phyloP scores from a whole-genome alignment of 2,329 filamentous ascomycete species.

The Cercospora sp. region DNA sequence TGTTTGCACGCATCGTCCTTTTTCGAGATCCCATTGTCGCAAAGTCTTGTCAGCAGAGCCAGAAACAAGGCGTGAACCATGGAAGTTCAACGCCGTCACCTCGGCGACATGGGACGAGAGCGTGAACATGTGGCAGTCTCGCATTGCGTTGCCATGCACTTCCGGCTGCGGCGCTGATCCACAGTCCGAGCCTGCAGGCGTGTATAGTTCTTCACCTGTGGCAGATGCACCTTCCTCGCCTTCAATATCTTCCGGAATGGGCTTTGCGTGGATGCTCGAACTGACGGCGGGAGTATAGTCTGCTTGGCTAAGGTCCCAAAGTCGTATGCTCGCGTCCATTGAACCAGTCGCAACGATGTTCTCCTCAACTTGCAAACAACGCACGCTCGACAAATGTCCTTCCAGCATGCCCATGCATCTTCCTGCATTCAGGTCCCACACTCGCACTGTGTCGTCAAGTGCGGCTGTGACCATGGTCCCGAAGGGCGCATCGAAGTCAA shows the following conservation, averaged over 20 bases:
- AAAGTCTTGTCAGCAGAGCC: constrained; percentile 97
- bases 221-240: constrained; percentile 41
- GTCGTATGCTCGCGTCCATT: constrained; percentile 86
- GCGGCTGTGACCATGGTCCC: constrained; percentile 91
- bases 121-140: constrained; percentile 84
- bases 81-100: constrained; percentile 90
- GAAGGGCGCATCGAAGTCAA: constrained; percentile 97
- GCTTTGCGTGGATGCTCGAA: constrained; percentile 50
- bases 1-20: constrained; percentile 95
- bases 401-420: constrained; percentile 89
- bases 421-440: constrained; percentile 95
- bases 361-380: constrained; percentile 89
- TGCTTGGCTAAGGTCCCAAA: constrained; percentile 92
- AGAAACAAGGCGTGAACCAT: constrained; percentile 84
- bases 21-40: constrained; percentile 95
- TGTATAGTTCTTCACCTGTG: constrained; percentile 34
- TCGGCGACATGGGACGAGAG: constrained; percentile 90
- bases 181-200: constrained; percentile 27
- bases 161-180: constrained; percentile 47
- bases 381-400: constrained; percentile 90
- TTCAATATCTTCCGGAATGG: constrained; percentile 45
- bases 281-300: constrained; percentile 68
- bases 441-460: constrained; percentile 87
- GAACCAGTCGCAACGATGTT: constrained; percentile 94
- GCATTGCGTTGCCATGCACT: constrained; percentile 74